phyloP scores from a whole-genome alignment of 129 eudicot genomes.

The Smallanthus sonchifolius region DNA sequence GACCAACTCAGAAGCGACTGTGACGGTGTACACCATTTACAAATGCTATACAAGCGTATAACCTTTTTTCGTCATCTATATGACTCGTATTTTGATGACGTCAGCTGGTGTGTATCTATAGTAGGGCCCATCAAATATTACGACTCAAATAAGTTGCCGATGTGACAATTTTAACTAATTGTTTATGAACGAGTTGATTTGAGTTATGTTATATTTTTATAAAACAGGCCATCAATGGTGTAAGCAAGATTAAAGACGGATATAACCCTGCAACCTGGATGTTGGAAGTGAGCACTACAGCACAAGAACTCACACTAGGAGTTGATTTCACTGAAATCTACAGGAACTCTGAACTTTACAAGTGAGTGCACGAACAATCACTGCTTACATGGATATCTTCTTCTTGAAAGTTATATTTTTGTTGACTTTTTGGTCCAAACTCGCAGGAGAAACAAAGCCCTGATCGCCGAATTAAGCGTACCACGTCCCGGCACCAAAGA shows the following conservation, averaged over 20 bases:
- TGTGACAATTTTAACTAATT: no score
- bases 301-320: slow-evolving; percentile 51
- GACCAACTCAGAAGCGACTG: no score
- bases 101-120: no score
- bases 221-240: slow-evolving; percentile 33
- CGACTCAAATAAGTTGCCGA: no score
- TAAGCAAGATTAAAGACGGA: slow-evolving; percentile 56
- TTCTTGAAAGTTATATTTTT: background rate
- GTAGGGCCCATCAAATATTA: no score
- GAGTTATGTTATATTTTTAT: no score
- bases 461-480: slow-evolving; percentile 34
- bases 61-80: no score
- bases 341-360: slow-evolving; percentile 52
- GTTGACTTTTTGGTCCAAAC: background rate
- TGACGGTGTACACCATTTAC: no score
- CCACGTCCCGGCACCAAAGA: slow-evolving; percentile 41
- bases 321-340: slow-evolving; percentile 48
- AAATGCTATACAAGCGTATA: no score
- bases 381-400: background rate
- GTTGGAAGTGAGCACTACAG: slow-evolving; percentile 55
- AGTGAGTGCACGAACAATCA: slow-evolving; percentile 12
- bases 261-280: slow-evolving; percentile 79
- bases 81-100: no score
- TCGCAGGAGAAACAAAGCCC: slow-evolving; percentile 47
- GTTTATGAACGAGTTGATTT: no score